Conservation (phyloP, 148 eudicot genomes). For the Chenopodium quinoa region DNA sequence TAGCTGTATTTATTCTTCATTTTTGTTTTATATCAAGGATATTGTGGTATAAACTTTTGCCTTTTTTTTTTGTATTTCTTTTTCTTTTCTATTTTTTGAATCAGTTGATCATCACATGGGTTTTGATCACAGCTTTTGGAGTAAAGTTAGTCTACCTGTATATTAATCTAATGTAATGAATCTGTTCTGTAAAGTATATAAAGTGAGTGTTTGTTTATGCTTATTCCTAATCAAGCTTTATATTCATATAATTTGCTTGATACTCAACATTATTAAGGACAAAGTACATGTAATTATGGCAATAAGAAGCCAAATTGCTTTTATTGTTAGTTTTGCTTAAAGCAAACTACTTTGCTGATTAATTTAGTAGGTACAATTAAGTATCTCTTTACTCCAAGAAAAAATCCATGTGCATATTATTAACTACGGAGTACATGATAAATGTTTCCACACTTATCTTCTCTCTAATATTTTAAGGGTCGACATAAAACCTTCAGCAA, state of each 20-base stretch:
- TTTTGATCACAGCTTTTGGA: constrained; percentile 28
- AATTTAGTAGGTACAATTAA: neutral
- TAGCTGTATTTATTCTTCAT: constrained; percentile 25
- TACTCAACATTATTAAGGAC: constrained; percentile 4
- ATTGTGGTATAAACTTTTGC: constrained; percentile 14
- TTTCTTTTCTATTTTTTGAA: constrained; percentile 8
- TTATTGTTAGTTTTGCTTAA: constrained; percentile 33
- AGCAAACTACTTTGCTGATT: constrained; percentile 24
- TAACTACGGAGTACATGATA: too few relatives aligned
- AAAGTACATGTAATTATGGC: constrained; percentile 26
- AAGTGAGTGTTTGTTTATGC: constrained; percentile 31
- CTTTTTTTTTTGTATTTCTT: neutral
- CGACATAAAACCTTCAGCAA: too few relatives aligned
- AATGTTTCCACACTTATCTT: too few relatives aligned
- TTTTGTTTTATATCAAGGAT: constrained; percentile 19
- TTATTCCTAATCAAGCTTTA: constrained; percentile 9
- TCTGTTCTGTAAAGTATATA: constrained; percentile 36
- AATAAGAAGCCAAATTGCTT: constrained; percentile 24
- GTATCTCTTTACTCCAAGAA: neutral
- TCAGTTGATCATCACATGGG: constrained; percentile 33
- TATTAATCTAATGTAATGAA: constrained; percentile 28
- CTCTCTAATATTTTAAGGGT: too few relatives aligned
- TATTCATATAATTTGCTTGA: neutral
- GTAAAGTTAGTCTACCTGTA: constrained; percentile 32
- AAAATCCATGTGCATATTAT: neutral